Conservation (phyloP, 495 filamentous ascomycete genomes). For the Amphirosellinia nigrospora region DNA sequence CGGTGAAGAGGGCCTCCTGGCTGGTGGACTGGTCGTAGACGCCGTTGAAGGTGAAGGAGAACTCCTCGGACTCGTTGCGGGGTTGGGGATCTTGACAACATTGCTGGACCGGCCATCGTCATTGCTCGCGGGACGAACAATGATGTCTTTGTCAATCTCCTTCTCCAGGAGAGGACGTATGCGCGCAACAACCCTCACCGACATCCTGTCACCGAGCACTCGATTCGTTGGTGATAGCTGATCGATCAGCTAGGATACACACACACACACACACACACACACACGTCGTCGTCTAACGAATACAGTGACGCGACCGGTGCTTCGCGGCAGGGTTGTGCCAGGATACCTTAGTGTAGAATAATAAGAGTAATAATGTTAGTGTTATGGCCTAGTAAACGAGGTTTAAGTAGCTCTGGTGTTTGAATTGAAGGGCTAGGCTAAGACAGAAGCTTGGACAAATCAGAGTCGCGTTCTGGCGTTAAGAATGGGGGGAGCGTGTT, state of each 20-base stretch:
- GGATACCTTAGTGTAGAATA: not conserved
- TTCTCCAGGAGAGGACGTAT: conserved; percentile 85
- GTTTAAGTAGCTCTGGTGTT: conserved; percentile 6
- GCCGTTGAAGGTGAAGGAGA: conserved; percentile 92
- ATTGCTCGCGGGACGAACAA: conserved; percentile 68
- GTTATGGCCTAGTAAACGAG: conserved; percentile 7
- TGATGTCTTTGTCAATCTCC: conserved; percentile 82
- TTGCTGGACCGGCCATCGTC: conserved; percentile 64
- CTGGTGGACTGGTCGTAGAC: conserved; percentile 82
- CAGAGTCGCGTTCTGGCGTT: conserved; percentile 10
- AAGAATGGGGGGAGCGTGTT: conserved; percentile 8
- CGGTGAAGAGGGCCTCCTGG: conserved; percentile 86
- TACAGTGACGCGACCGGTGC: conserved; percentile 10
- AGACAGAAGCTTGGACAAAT: conserved; percentile 13
- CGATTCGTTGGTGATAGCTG: conserved; percentile 8
- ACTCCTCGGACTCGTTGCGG: conserved; percentile 92
- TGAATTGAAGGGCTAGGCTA: not conserved
- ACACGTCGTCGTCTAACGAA: conserved; percentile 3
- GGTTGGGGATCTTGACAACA: conserved; percentile 89
- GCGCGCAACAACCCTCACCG: conserved; percentile 85
- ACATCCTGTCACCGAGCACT: conserved; percentile 48
- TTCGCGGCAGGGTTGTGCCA: not conserved
- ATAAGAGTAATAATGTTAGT: conserved; percentile 13
- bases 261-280: too few relatives aligned
- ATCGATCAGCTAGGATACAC: not conserved